Base-by-base conservation (phyloP, 2,329 filamentous ascomycete species). In the Juglanconis sp. region DNA sequence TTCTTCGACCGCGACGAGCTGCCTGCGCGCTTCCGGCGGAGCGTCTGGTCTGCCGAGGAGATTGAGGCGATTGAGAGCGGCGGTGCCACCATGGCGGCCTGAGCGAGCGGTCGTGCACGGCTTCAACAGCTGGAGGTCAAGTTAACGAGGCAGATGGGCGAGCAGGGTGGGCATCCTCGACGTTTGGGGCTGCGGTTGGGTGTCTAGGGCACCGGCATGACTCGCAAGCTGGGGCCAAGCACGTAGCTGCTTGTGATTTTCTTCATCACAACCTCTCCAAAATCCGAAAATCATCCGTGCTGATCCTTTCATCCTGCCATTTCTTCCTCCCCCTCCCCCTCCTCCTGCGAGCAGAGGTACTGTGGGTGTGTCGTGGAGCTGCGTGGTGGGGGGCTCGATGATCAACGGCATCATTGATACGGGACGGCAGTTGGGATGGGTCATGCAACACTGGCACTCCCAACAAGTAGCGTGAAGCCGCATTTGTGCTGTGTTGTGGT, bases 31-130 rank as follows among this genome's bases (percentile, higher is more conserved):
- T 99, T 97, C 84, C 86, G 88, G 70, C 85, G 92, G 65, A 79
- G 85, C 53, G 83, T 86, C 11, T 90, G 93, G 77, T 88, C 85
- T 42, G 76, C 87, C 68, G 87, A 87, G 48, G 95, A 99, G 84
- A 99, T 99, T 63, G 95, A 98, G 75, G 93, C 92, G 30, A 85
- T 99, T 70, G 92, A 97, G 85, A 95, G 91, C 59, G 95, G 93
- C 58, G 95, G 95, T 60, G 95, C 94, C 38, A 77, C 82, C 40
- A 72, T 54, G 11, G 36, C 52, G 7, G 52, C 52, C n/a, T 54
- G 52, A 54, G 51, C 2, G 24, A 24, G 24, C 24, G 24, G 24
- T 24, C 24, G 24, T 24, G 2, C 24, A 24, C 24, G 24, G 24
- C 24, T 24, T 24, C 24, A 24, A 24, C 24, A 24, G 24, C 24